Base-by-base conservation (phyloP, 1,284 basidiomycete genomes). In the Ustilago tritici region DNA sequence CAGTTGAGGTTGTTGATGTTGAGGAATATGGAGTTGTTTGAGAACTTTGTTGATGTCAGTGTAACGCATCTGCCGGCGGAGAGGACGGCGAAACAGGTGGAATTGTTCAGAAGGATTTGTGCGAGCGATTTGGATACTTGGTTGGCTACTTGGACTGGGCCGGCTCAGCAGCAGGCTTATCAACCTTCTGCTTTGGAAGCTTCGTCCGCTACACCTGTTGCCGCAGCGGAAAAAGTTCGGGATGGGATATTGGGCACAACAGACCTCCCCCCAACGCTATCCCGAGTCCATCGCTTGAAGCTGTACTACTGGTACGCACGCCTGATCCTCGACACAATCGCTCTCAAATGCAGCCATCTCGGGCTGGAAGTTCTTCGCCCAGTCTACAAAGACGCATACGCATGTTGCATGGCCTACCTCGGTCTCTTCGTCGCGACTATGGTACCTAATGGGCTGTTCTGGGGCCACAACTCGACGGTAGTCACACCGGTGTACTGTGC, bases 311-410 rank as follows among this genome's bases (percentile, higher is more conserved):
- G 67, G 65, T 81, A 81, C 55, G 70, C 78, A 3, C 47, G 69
- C 7, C 60, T 81, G 14, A 67, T 80, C 38, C 65, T 80, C 35
- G 70, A 76, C 36, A 72, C 75, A 3, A 70, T 76, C 46, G 61
- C 79, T 32, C 78, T 81, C 57, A 71, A 72, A 31, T 65, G 72
- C 56, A 67, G 59, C 5, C 67, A 80, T 47, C 40, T 80, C 0
- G 69, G 70, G 0, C 43, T 67, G 14, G 61, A 61, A 1, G 65
- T 66, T 5, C 55, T 80, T 2, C 65, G 59, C 6, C 80, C 76
- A 10, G 56, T 81, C 58, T 81, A 81, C 62, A 69, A 67, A 41
- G 78, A 81, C 46, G 73, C 78, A 2, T 81, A 80, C 52, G 76
- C 71, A 0, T 63, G 71, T 41, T 61, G 78, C 41, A 75, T 80